Base-by-base conservation (phyloP, 202 grass and related monocot genomes). In the Brachypodium distachyon region DNA sequence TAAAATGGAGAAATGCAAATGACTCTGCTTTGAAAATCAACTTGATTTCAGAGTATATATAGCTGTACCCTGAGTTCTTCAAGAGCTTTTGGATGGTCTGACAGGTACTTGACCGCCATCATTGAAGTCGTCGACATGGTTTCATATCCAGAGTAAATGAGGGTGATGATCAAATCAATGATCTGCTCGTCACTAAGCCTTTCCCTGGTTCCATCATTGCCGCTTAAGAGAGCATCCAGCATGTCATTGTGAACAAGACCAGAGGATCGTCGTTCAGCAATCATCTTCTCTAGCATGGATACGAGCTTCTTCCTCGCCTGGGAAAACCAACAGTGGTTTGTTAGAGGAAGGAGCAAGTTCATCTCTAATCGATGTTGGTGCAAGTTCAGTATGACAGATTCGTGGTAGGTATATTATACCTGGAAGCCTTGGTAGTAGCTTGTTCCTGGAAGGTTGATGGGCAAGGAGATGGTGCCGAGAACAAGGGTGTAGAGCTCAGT, bases 51-150 rank as follows among this genome's bases (percentile, higher is more conserved):
- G 56, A 16, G 22, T 67, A 27, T 16, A 10, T 23, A 41, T 81
- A 31, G 32, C n/a, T n/a, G 25, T 93, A 98, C 96, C 83, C 87
- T 88, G 39, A 98, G 88, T 79, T 92, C 84, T 61, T 93, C 74
- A 12, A 99, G 83, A 73, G 88, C 91, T 74, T 55, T 87, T 0
- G 96, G 87, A 56, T 92, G 88, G 40, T 92, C 91, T 0, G 85
- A 94, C 26, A 98, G 85, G 72, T 98, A 98, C 74, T 98, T 98
- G 3, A 95, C 81, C 4, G 89, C 91, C 96, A 98, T 98, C 96
- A 98, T 98, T 4, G 91, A 87, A 46, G 91, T 98, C 7, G 91
- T 98, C 1, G 96, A 98, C 64, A 98, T 90, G 0, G 96, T 98
- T 40, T 98, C 96, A 32, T 98, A 98, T 32, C 96, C 96, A 57